phyloP scores from a whole-genome alignment of 805 yeast species.

The Yarrowia sp. region DNA sequence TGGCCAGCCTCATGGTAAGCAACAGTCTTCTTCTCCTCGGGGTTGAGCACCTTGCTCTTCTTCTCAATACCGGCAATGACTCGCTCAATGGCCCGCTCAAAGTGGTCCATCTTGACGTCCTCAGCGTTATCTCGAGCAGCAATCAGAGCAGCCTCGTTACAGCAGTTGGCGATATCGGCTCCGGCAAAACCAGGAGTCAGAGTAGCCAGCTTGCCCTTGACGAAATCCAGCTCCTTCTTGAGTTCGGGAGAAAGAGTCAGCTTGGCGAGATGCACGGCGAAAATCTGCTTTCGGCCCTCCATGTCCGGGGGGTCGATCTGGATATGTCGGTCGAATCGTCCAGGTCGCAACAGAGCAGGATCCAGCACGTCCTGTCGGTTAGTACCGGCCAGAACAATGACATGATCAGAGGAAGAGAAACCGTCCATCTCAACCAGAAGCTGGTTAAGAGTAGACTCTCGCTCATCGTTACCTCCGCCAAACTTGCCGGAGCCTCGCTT shows the following conservation, averaged over 20 bases:
- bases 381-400: conserved; percentile 92
- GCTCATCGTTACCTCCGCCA: conserved; percentile 74
- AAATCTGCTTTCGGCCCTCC: conserved; percentile 84
- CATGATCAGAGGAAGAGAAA: conserved; percentile 80
- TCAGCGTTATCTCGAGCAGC: conserved; percentile 78
- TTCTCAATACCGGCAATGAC: conserved; percentile 93
- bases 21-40: conserved; percentile 78
- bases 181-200: conserved; percentile 95
- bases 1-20: conserved; percentile 98
- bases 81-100: conserved; percentile 90
- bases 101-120: conserved; percentile 64
- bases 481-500: conserved; percentile 84
- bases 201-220: conserved; percentile 83
- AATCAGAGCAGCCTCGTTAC: conserved; percentile 90
- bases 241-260: conserved; percentile 47
- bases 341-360: conserved; percentile 87
- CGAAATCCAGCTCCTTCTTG: conserved; percentile 43
- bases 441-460: conserved; percentile 90
- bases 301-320: conserved; percentile 83
- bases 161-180: conserved; percentile 92
- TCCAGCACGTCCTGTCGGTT: conserved; percentile 90
- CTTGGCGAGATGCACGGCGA: conserved; percentile 70
- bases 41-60: conserved; percentile 72
- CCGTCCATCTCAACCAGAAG: conserved; percentile 95
- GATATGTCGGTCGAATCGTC: conserved; percentile 89